Conservation (phyloP, 2,329 filamentous ascomycete species). For the Botrytis pseudocinerea region DNA sequence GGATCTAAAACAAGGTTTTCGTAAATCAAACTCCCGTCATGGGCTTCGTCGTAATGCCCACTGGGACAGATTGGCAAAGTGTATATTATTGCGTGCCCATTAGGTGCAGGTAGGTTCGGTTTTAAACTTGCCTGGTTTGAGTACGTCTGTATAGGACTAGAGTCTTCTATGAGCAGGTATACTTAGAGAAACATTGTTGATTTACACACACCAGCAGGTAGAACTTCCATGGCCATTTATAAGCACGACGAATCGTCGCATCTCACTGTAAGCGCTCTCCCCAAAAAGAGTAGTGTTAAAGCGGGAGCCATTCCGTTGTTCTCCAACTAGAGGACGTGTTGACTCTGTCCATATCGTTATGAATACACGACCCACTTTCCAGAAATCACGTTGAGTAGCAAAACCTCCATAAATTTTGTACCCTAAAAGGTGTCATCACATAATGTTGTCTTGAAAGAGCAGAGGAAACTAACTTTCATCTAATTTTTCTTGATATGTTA, state of each 20-base stretch:
- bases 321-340: neutral
- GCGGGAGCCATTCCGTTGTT: no score
- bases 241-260: no score
- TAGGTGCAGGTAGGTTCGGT: conserved; percentile 20
- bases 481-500: neutral
- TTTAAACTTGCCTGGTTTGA: conserved; percentile 33
- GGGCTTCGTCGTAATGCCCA: neutral
- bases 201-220: conserved; percentile 30
- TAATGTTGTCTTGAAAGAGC: neutral
- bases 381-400: conserved; percentile 16
- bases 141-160: conserved; percentile 34
- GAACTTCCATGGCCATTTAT: neutral
- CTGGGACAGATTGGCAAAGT: neutral
- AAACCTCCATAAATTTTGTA: neutral
- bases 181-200: no score
- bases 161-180: neutral
- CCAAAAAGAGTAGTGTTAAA: no score
- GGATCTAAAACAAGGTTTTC: conserved; percentile 31
- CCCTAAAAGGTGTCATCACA: neutral
- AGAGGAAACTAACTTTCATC: neutral
- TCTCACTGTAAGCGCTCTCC: no score
- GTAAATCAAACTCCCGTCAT: neutral
- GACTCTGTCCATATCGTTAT: conserved; percentile 36
- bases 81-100: conserved; percentile 15
- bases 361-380: conserved; percentile 34